These are phyloP conservation scores for Diutina pseudorugosa DNA, from an alignment of 1,139 yeast species.

Conservation along the genomic window DNA sequence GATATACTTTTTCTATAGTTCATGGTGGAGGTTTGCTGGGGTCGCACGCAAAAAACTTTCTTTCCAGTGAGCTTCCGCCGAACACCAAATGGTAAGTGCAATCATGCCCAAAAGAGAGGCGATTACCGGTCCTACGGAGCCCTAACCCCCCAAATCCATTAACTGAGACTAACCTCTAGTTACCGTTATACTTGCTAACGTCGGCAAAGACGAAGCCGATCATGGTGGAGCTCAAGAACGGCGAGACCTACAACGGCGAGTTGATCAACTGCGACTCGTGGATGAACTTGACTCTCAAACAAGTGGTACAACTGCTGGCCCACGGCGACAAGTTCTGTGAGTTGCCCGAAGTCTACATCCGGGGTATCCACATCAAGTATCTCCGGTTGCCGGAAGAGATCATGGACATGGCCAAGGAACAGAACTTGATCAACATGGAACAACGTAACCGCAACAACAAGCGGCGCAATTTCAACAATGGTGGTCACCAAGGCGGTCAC, in stretches of 20 bases:
- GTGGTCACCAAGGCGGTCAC: constrained; percentile 6
- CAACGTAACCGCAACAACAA: constrained; percentile 37
- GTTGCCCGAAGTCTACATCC: constrained; percentile 67
- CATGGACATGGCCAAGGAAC: constrained; percentile 74
- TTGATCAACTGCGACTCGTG: constrained; percentile 78
- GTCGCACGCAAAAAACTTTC: neutral
- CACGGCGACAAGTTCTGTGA: constrained; percentile 58
- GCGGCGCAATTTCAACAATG: constrained; percentile 13
- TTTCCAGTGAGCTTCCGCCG: neutral
- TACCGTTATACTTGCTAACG: constrained; percentile 4
- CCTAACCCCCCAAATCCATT: too few relatives aligned
- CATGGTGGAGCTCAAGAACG: constrained; percentile 87
- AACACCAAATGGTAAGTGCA: neutral
- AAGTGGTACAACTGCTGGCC: constrained; percentile 66
- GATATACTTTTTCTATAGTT: too few relatives aligned
- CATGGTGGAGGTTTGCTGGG: too few relatives aligned
- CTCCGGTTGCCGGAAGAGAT: constrained; percentile 40
- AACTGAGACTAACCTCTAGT: neutral
- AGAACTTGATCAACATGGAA: constrained; percentile 43
- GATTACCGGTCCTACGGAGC: too few relatives aligned
- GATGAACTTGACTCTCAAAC: constrained; percentile 80
- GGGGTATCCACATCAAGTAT: constrained; percentile 62
- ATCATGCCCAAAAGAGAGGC: neutral
- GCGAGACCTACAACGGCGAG: constrained; percentile 81
- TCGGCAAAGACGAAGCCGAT: constrained; percentile 37